Evolutionary conservation across 805 yeast genomes (phyloP).

Genomic region (Wickerhamiella siamensis): DNA sequence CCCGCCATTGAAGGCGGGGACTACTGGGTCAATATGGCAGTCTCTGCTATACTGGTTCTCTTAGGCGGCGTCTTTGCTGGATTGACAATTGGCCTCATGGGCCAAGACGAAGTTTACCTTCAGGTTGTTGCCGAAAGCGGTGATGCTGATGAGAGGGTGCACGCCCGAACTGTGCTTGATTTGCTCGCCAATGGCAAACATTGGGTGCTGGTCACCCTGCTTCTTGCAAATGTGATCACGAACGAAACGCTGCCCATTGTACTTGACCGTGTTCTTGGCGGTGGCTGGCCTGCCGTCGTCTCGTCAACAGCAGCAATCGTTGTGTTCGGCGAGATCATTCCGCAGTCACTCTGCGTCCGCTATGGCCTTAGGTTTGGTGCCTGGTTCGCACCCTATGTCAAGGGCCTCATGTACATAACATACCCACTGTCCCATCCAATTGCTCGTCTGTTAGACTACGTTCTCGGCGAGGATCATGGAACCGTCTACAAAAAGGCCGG

Average conservation of each 20-base stretch:
- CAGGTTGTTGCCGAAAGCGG: constrained; percentile 88
- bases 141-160: constrained; percentile 40
- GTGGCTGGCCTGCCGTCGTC: constrained; percentile 95
- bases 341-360: constrained; percentile 84
- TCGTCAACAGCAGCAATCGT: constrained; percentile 88
- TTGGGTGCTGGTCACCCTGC: constrained; percentile 85
- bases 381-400: constrained; percentile 76
- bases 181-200: constrained; percentile 78
- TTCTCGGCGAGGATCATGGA: constrained; percentile 92
- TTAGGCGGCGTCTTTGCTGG: constrained; percentile 30
- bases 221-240: constrained; percentile 77
- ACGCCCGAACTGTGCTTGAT: constrained; percentile 57
- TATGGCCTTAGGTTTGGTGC: constrained; percentile 89
- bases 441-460: constrained; percentile 62
- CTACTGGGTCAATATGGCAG: constrained; percentile 6
- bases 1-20: neutral
- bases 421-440: constrained; percentile 89
- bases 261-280: constrained; percentile 82
- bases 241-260: constrained; percentile 92
- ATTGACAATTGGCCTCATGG: constrained; percentile 90
- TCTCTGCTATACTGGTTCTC: constrained; percentile 24
- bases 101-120: constrained; percentile 89
- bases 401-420: constrained; percentile 70
- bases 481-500: constrained; percentile 88
- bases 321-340: constrained; percentile 90